These are phyloP conservation scores for Hirsutella minnesotensis DNA, from an alignment of 2,329 filamentous ascomycete genomes.

Conservation along the genomic window DNA sequence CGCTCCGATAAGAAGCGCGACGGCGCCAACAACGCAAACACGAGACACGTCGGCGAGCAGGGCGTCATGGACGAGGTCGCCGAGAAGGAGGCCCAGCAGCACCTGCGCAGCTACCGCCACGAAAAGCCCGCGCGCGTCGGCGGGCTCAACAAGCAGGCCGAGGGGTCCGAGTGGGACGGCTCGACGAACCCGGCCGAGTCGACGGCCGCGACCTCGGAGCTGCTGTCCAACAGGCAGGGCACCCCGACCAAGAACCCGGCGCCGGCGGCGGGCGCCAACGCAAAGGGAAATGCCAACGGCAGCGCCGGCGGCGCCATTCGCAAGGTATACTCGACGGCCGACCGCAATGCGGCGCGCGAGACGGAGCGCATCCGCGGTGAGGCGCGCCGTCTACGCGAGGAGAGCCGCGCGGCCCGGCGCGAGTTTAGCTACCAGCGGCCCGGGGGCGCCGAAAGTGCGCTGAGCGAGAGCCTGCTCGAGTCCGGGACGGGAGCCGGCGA, in stretches of 20 bases:
- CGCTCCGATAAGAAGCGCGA: no score
- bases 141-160: slow-evolving; percentile 72
- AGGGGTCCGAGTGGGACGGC: slow-evolving; percentile 71
- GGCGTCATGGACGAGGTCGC: slow-evolving; percentile 52
- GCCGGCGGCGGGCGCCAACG: no score
- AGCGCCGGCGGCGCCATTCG: slow-evolving; percentile 27
- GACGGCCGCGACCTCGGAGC: slow-evolving; percentile 40
- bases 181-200: slow-evolving; percentile 55
- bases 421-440: slow-evolving; percentile 44
- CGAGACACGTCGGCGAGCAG: slow-evolving; percentile 41
- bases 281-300: slow-evolving; percentile 18
- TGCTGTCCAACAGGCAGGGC: slow-evolving; percentile 45
- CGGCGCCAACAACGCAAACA: slow-evolving; percentile 14
- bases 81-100: slow-evolving; percentile 51
- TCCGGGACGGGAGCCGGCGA: no score
- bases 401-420: slow-evolving; percentile 32
- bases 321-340: slow-evolving; percentile 50
- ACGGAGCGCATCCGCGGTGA: slow-evolving; percentile 43
- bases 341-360: slow-evolving; percentile 40
- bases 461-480: slow-evolving; percentile 18
- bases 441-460: slow-evolving; percentile 18
- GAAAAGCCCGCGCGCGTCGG: slow-evolving; percentile 81
- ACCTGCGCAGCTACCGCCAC: slow-evolving; percentile 73
- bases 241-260: slow-evolving; percentile 32
- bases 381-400: slow-evolving; percentile 41